Evolutionary conservation across 2,329 filamentous ascomycete genomes (phyloP).

Genomic region (Cytospora leucostoma): DNA sequence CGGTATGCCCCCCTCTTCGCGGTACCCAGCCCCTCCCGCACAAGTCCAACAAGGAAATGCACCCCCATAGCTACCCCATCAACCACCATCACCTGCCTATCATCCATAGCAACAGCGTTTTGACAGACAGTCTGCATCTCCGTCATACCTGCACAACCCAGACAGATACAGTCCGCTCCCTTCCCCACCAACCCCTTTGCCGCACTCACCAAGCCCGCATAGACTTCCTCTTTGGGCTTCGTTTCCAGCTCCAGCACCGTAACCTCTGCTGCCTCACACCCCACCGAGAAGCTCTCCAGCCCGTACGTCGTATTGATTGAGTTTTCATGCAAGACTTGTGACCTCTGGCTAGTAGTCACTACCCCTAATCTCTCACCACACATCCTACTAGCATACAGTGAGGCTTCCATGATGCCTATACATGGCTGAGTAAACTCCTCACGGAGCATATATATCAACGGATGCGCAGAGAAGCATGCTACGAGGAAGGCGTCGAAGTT

Average conservation of each 20-base stretch:
- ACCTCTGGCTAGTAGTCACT: slow-evolving; percentile 43
- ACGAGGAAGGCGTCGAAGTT: slow-evolving; percentile 51
- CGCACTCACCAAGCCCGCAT: slow-evolving; percentile 41
- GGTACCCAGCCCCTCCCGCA: slow-evolving; percentile 47
- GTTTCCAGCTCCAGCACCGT: slow-evolving; percentile 48
- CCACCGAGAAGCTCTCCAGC: slow-evolving; percentile 44
- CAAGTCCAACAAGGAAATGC: slow-evolving; percentile 47
- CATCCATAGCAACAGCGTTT: slow-evolving; percentile 45
- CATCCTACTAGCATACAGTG: slow-evolving; percentile 49
- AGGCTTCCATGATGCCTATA: slow-evolving; percentile 54
- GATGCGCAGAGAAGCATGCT: slow-evolving; percentile 51
- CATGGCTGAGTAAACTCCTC: slow-evolving; percentile 48
- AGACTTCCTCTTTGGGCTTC: slow-evolving; percentile 41
- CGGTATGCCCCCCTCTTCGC: slow-evolving; percentile 47
- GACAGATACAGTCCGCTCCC: slow-evolving; percentile 38
- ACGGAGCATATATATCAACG: slow-evolving; percentile 47
- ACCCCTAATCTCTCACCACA: slow-evolving; percentile 50
- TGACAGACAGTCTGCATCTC: slow-evolving; percentile 47
- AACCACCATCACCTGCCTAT: slow-evolving; percentile 47
- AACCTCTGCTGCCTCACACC: slow-evolving; percentile 42
- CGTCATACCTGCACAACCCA: slow-evolving; percentile 53
- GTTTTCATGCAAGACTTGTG: slow-evolving; percentile 43
- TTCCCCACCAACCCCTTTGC: slow-evolving; percentile 42
- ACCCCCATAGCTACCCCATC: slow-evolving; percentile 53
- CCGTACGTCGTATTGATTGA: slow-evolving; percentile 44